These are phyloP conservation scores for Saccharomycopsis oosterbeekiorum DNA, from an alignment of 805 yeast species.

Conservation along the genomic window DNA sequence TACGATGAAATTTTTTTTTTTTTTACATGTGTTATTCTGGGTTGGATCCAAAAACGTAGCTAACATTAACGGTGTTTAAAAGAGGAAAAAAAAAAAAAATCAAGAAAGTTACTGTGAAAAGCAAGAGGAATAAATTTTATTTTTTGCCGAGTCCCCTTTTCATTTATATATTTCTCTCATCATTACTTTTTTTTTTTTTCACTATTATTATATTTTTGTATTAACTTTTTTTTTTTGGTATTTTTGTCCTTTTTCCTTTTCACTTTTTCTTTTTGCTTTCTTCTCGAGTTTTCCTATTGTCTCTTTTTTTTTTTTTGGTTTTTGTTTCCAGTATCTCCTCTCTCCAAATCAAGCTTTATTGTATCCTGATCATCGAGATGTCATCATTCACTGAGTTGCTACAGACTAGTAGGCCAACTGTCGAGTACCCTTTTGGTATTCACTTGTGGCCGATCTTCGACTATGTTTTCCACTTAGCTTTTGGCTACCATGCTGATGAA, in stretches of 20 bases:
- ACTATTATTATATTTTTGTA: background rate
- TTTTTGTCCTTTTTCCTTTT: background rate
- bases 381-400: conserved; percentile 50
- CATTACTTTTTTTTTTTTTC: background rate
- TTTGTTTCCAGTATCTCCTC: background rate
- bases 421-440: conserved; percentile 44
- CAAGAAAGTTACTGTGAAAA: background rate
- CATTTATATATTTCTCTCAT: background rate
- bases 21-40: background rate
- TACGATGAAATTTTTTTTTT: background rate
- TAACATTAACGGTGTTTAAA: too few species aligned
- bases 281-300: background rate
- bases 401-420: conserved; percentile 40
- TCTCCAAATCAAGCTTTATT: background rate
- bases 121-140: background rate
- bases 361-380: background rate
- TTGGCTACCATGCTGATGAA: conserved; percentile 35
- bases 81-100: background rate
- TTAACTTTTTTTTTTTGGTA: background rate
- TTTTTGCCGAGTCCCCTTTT: background rate
- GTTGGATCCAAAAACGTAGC: background rate
- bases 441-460: conserved; percentile 42
- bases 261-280: background rate
- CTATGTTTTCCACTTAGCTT: conserved; percentile 31
- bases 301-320: background rate